These are phyloP conservation scores for Collybiopsis confluens DNA, from an alignment of 768 basidiomycete genomes.

Conservation along the genomic window DNA sequence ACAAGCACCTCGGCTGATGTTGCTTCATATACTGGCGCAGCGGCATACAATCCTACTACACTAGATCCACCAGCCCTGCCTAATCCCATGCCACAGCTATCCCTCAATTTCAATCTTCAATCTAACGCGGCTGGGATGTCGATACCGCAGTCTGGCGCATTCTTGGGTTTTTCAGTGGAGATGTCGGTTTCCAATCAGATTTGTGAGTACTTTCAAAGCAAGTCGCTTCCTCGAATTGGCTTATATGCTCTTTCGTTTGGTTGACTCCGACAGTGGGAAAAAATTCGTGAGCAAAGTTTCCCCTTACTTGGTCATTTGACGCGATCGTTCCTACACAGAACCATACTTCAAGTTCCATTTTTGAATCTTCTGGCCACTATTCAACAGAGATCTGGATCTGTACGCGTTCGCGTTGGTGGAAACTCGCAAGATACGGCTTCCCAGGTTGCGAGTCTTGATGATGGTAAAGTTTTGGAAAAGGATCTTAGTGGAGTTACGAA, in stretches of 20 bases:
- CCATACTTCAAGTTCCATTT: conserved; percentile 40
- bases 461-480: conserved; percentile 39
- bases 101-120: conserved; percentile 43
- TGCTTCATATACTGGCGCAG: conserved; percentile 42
- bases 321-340: conserved; percentile 1
- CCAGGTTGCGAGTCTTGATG: conserved; percentile 30
- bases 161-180: conserved; percentile 60
- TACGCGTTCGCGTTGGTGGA: conserved; percentile 52
- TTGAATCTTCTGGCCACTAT: conserved; percentile 55
- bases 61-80: conserved; percentile 52
- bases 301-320: conserved; percentile 10
- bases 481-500: conserved; percentile 18
- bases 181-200: conserved; percentile 58
- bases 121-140: conserved; percentile 29
- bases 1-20: conserved; percentile 27
- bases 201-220: conserved; percentile 30
- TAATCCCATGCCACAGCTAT: conserved; percentile 33
- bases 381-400: conserved; percentile 40
- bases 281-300: conserved; percentile 35
- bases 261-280: conserved; percentile 35
- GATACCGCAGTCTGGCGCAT: conserved; percentile 33
- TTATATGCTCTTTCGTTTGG: not conserved
- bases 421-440: conserved; percentile 51
- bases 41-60: conserved; percentile 50
- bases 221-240: not conserved